Percentiles rank a stretch among this genome's conserved stretches.
phyloP scores from a whole-genome alignment of 2,329 filamentous ascomycete genomes.

The Penicillium sp. region DNA sequence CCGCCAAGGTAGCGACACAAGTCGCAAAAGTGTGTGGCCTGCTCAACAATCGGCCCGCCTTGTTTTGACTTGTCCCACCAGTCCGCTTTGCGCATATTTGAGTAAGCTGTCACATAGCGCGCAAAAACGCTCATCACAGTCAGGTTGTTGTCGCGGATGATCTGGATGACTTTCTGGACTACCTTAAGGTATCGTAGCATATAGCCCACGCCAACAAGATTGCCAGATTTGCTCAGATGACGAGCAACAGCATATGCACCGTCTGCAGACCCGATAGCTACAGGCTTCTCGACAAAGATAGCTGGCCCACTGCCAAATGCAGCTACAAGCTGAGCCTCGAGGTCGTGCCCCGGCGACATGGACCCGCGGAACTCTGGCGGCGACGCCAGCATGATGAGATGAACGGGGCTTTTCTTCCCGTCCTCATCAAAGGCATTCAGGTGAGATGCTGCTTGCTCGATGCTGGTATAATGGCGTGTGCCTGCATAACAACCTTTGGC shows the following conservation, averaged over 20 bases:
- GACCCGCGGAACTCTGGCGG: background rate
- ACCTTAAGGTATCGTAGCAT: constrained; percentile 2
- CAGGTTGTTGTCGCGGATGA: background rate
- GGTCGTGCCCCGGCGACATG: background rate
- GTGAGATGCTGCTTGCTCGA: too few relatives aligned
- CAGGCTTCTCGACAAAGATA: background rate
- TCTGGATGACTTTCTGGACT: background rate
- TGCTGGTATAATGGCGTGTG: too few relatives aligned
- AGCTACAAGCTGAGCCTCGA: background rate
- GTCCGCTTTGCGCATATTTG: background rate
- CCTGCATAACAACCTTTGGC: too few relatives aligned
- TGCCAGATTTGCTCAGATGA: background rate
- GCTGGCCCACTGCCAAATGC: background rate
- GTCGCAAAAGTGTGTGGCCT: constrained; percentile 1
- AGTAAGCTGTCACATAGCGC: background rate
- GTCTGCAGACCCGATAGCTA: background rate
- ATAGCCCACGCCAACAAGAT: background rate
- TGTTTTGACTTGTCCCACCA: constrained; percentile 4
- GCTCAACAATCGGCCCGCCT: constrained; percentile 1
- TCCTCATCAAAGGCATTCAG: too few relatives aligned
- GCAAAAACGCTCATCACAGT: background rate
- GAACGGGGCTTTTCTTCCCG: too few relatives aligned
- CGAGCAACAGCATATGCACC: background rate
- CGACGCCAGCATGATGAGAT: background rate
- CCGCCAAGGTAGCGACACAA: constrained; percentile 1